Conservation (phyloP, 176 grass and related monocot genomes). For the Microstegium vimineum region DNA sequence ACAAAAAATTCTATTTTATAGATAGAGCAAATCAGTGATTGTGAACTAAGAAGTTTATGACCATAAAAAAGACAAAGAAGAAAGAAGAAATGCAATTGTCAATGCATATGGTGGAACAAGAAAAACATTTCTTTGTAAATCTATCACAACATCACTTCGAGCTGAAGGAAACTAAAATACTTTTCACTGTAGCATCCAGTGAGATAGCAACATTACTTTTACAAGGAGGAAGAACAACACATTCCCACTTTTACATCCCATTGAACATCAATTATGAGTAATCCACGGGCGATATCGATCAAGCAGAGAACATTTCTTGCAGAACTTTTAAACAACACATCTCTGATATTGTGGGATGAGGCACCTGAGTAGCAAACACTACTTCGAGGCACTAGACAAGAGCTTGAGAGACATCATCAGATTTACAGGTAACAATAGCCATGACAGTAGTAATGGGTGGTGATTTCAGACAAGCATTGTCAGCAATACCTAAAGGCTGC, state of each 20-base stretch:
- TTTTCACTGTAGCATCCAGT: neutral
- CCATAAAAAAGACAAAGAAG: too few relatives aligned
- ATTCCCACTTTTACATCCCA: neutral
- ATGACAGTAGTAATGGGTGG: neutral
- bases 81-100: too few relatives aligned
- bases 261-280: neutral
- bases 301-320: neutral
- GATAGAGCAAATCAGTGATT: too few relatives aligned
- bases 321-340: neutral
- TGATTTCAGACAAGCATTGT: neutral
- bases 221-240: neutral
- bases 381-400: slow-evolving; percentile 5
- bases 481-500: neutral
- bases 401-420: neutral
- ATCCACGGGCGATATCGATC: neutral
- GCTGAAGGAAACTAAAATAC: slow-evolving; percentile 24
- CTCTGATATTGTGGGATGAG: slow-evolving; percentile 1
- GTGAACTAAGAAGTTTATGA: too few relatives aligned
- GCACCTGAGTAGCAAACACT: neutral
- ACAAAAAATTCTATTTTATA: too few relatives aligned
- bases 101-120: neutral
- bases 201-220: neutral
- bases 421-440: neutral
- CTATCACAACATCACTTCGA: neutral
- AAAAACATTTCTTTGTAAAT: slow-evolving; percentile 19